Evolutionary conservation across 768 basidiomycete genomes (phyloP).

Genomic region (Tephrocybe sp.): DNA sequence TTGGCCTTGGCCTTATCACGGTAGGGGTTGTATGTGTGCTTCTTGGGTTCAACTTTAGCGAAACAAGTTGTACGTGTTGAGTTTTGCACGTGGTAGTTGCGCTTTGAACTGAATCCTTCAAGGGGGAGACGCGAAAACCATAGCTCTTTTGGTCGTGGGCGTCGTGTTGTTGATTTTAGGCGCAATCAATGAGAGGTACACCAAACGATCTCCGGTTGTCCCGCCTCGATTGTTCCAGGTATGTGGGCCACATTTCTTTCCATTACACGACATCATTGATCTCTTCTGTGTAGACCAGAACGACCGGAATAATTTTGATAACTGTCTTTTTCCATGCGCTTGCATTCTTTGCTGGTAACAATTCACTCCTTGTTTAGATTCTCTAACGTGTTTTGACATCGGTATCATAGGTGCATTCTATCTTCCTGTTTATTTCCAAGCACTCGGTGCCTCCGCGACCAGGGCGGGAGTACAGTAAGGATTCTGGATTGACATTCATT

Average conservation of each 20-base stretch:
- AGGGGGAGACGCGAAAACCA: conserved; percentile 65
- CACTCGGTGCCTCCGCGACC: conserved; percentile 74
- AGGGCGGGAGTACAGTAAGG: conserved; percentile 63
- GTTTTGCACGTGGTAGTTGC: not conserved
- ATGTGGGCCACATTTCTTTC: conserved; percentile 7
- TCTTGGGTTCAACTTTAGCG: conserved; percentile 72
- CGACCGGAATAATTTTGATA: conserved; percentile 61
- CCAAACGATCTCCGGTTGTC: conserved; percentile 66
- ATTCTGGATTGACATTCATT: not conserved
- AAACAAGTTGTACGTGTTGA: conserved; percentile 56
- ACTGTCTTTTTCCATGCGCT: conserved; percentile 63
- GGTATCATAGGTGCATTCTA: conserved; percentile 53
- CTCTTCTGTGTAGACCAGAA: conserved; percentile 54
- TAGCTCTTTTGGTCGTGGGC: conserved; percentile 63
- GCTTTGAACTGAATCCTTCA: not conserved
- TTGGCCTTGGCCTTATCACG: conserved; percentile 64
- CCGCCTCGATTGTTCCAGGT: conserved; percentile 78
- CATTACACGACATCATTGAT: not conserved
- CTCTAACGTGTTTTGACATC: not conserved
- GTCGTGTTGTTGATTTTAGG: conserved; percentile 49
- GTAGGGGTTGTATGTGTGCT: conserved; percentile 66
- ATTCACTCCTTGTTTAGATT: not conserved
- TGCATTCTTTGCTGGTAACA: conserved; percentile 59
- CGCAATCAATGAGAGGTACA: conserved; percentile 59
- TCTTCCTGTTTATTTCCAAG: conserved; percentile 78